Evolutionary conservation across 2,329 filamentous ascomycete genomes (phyloP), one percentile per base, ranked within the genome.

Genomic region (Fusarium sambucinum): DNA sequence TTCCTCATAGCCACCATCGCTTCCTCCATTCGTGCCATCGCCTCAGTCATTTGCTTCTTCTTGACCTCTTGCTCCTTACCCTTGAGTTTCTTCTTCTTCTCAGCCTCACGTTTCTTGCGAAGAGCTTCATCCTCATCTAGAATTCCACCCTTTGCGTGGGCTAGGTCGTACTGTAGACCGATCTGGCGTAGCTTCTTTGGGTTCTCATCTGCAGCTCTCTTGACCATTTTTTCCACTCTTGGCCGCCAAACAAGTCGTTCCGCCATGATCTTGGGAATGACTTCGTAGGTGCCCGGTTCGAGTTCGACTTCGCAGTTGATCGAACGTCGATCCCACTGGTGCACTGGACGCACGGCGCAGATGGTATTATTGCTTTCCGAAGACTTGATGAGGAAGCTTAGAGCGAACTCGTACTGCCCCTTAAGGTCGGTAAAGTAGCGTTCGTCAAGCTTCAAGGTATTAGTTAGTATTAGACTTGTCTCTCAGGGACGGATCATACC

Each of bases 301-400:
- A 93, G 85, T 37, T 88, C 82, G n/a, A 92, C 81, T 73, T 93
- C 91, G n/a, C 88, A 89, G 58, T 87, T 91, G 16, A 92, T 87
- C 2, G 88, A 90, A 10, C 91, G 86, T 47, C 82, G 85, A 81
- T 90, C 78, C 72, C 76, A 78, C 14, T 68, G 68, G 27, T 71
- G 68, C n/a, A 58, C 55, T 16, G 71, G 47, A 14, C 71, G 61
- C 10, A 73, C 69, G 10, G 73, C 67, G 44, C 72, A 74, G 21
- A 73, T 66, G 8, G 64, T 55, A 4, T 48, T 65, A 16, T 72
- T 56, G 13, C 47, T 63, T 5, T 57, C 44, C 13, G 40, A 13
- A 8, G 61, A 52, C 47, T 78, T 77, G n/a, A 84, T 74, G 8
- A 83, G 72, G 59, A 84, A 85, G 59, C 81, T 78, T 11, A 85